Evolutionary conservation across 1,139 yeast genomes (phyloP).

Genomic region (Pichia sp.): DNA sequence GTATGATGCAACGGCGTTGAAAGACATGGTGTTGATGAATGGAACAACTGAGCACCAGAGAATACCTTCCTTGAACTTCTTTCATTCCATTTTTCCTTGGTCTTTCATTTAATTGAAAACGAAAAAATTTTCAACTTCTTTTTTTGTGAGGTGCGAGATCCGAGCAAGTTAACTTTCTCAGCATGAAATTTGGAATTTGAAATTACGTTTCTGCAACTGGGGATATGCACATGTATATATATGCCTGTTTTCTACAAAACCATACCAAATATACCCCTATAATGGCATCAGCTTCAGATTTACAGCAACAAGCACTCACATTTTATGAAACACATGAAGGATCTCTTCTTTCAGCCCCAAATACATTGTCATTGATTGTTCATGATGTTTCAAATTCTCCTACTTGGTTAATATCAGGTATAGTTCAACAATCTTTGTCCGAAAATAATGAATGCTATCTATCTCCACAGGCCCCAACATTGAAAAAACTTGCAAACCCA

Average conservation of each 20-base stretch:
- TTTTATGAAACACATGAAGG: slow-evolving; percentile 51
- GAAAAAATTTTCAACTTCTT: not conserved
- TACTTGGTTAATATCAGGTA: slow-evolving; percentile 52
- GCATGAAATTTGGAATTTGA: not conserved
- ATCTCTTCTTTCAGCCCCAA: slow-evolving; percentile 22
- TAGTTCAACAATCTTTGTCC: slow-evolving; percentile 39
- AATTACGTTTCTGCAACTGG: not conserved
- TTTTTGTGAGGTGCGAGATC: too few relatives aligned
- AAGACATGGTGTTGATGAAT: slow-evolving; percentile 9
- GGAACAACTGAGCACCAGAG: too few relatives aligned
- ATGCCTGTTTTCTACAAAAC: not conserved
- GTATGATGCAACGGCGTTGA: slow-evolving; percentile 43
- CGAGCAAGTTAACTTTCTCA: too few relatives aligned
- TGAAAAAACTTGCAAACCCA: slow-evolving; percentile 12
- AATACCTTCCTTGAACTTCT: too few relatives aligned
- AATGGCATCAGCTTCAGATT: slow-evolving; percentile 24
- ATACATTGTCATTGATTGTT: slow-evolving; percentile 41
- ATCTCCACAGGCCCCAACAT: slow-evolving; percentile 13
- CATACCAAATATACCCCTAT: not conserved
- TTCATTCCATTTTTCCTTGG: not conserved
- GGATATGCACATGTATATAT: not conserved
- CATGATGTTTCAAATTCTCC: slow-evolving; percentile 61
- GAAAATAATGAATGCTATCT: slow-evolving; percentile 32
- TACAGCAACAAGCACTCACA: slow-evolving; percentile 54
- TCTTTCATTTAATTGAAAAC: not conserved